Base-by-base conservation (phyloP, 495 filamentous ascomycete species). In the Gamarada debralockiae region DNA sequence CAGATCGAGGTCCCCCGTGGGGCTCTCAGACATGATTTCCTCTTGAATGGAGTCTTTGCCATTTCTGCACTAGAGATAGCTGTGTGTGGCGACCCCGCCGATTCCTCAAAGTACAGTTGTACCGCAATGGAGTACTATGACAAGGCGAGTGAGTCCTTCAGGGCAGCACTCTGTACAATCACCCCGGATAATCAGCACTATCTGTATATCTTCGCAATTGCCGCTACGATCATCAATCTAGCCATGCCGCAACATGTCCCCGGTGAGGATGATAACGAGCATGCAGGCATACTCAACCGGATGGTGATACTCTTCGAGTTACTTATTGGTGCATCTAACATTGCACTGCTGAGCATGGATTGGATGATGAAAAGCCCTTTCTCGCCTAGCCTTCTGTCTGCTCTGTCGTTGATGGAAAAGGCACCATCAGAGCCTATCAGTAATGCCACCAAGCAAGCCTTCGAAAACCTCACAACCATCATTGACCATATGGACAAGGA, bases 31-130 rank as follows among this genome's bases (percentile, higher is more conserved):
- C 51, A 65, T 45, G 56, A 65, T 34, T 70, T 57, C 44, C 59
- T 70, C 53, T 29, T 68, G 24, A 62, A 68, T 41, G 67, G 67
- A 48, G 57, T 70, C 34, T 52, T 69, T 38, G 61, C 64, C 22
- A 59, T 62, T 1, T 59, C 65, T 1, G 67, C 67, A 7, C 56
- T 70, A 23, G 60, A 70, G 2, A 53, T 65, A 37, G 55, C 67
- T 17, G 51, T 45, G 18, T 48, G 56, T 8, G 40, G 48, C 12
- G 38, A 47, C 0, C 48, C 48, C 23, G 18, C 39, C n/a, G 47
- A 67, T 3, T 50, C 62, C 17, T 29, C 36, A 5, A 57, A 53
- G 2, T 70, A 70, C 37, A 49, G 58, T 23, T 57, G 57, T 24
- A 52, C 59, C n/a, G 67, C 62, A 3, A 43, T 70, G 40, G 67